Evolutionary conservation across 306 rosid species (phyloP).

Genomic region (Carpinus fangiana): DNA sequence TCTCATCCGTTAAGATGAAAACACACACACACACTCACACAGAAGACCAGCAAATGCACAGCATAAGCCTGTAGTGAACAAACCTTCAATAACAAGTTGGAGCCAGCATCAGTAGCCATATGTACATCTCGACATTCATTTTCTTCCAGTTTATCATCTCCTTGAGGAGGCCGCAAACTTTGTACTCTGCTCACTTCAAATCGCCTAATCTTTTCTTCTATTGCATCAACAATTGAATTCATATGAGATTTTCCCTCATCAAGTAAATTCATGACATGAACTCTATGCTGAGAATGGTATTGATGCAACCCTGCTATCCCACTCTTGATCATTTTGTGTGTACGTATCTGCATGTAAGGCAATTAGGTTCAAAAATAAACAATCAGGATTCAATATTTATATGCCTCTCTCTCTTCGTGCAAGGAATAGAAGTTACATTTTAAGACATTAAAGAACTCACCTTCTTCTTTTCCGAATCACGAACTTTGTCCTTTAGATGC

Average conservation of each 20-base stretch:
- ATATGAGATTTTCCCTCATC: constrained; percentile 62
- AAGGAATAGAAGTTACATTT: background rate
- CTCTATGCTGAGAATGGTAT: constrained; percentile 57
- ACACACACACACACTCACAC: background rate
- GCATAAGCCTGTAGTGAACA: constrained; percentile 21
- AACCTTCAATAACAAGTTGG: constrained; percentile 50
- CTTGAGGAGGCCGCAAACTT: constrained; percentile 37
- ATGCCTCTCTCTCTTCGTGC: background rate
- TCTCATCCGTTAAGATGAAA: constrained; percentile 1
- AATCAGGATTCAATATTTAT: constrained; percentile 17
- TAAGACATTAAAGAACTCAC: constrained; percentile 52
- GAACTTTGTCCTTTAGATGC: constrained; percentile 76
- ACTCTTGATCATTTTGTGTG: constrained; percentile 47
- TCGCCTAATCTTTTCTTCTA: constrained; percentile 50
- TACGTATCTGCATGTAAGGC: constrained; percentile 54
- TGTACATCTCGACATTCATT: constrained; percentile 62
- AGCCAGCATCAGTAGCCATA: constrained; percentile 42
- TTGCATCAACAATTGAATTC: constrained; percentile 49
- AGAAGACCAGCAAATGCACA: constrained; percentile 8
- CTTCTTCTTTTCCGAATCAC: constrained; percentile 64
- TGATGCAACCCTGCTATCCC: constrained; percentile 53
- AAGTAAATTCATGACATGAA: constrained; percentile 56
- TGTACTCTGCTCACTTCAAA: constrained; percentile 39
- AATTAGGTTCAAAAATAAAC: constrained; percentile 26
- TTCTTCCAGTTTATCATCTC: constrained; percentile 51